These are phyloP conservation scores for Chrysanthemum lavandulifolium DNA, from an alignment of 129 eudicot genomes.

Conservation along the genomic window DNA sequence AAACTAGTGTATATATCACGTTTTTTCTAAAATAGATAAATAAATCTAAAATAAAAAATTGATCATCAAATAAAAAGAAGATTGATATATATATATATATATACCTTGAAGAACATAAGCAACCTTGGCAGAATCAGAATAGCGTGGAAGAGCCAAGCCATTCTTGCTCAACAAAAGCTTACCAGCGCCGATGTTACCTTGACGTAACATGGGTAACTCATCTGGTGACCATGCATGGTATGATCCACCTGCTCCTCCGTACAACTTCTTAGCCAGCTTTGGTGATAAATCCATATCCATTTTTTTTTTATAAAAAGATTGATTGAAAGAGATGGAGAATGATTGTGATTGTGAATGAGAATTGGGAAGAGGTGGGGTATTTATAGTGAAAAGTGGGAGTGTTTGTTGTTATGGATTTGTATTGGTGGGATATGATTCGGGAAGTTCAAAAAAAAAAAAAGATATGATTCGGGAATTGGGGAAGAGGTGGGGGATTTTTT, in stretches of 20 bases:
- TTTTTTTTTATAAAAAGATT: not conserved
- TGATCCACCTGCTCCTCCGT: conserved; percentile 70
- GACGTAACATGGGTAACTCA: conserved; percentile 64
- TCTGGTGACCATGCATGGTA: conserved; percentile 74
- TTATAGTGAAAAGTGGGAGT: no score
- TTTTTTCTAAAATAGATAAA: no score
- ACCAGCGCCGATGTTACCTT: conserved; percentile 79
- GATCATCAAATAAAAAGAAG: no score
- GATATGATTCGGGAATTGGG: no score
- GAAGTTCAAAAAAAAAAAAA: no score
- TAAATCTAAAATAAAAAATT: no score
- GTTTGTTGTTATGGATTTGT: no score
- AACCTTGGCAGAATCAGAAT: conserved; percentile 78
- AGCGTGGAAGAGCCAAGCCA: conserved; percentile 71
- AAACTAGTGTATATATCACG: no score
- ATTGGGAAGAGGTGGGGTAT: no score
- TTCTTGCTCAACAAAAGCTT: conserved; percentile 59
- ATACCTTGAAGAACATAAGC: conserved; percentile 90
- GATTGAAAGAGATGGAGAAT: not conserved
- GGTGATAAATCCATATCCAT: conserved; percentile 80
- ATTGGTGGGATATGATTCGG: no score
- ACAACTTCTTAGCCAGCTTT: conserved; percentile 44
- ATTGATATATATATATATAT: conserved; percentile 15
- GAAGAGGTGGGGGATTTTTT: no score
- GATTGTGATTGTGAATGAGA: no score